Base-by-base conservation (phyloP, 352 stramenopile species). In the Globisporangium orthogonon region DNA sequence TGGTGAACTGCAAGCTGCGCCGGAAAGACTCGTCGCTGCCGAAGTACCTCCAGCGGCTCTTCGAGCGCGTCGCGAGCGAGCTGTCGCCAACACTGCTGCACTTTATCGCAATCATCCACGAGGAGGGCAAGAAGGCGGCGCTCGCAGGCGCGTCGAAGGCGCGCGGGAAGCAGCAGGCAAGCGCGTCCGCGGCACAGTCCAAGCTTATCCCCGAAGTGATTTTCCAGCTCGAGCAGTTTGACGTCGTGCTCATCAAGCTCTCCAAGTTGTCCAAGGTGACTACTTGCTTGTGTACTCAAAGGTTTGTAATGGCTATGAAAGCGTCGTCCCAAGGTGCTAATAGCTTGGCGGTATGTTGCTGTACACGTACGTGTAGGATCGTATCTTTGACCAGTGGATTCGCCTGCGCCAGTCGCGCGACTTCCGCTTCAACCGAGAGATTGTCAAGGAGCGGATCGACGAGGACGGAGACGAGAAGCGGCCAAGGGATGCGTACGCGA, bases 211-310 rank as follows among this genome's bases (percentile, higher is more conserved):
- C 79, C 0, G 76, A 87, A 4, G 65, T 87, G 9, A 76, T 89
- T 10, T 89, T 71, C 50, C 76, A 85, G 57, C 67, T 89, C 18
- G 79, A 89, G 55, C 79, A 89, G 56, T 87, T 74, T 23, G 79
- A 89, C 56, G 58, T 87, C 43, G 57, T 67, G 10, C 63, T 89
- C 44, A 85, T 89, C 50, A 80, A 79, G 33, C 67, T 89, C 4
- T 87, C 76, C 4, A 86, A 86, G 56, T 39, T 86, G 6, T 86
- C 69, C 60, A 81, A 75, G 65, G 73, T 83, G 23, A 33, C 46
- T 15, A 30, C 2, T 23, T 4, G 7, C 3, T 49, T 3, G 2
- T 46, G n/a, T 23, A 23, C 23, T 23, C 23, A 23, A 23, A 23
- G 23, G 23, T 53, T 23, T 54, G 5, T 50, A 2, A 3, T n/a